A percentile compares a stretch with the other conserved stretches of the same genome.
phyloP scores from a whole-genome alignment of 352 stramenopile species.

The Phytophthora uliginosa region DNA sequence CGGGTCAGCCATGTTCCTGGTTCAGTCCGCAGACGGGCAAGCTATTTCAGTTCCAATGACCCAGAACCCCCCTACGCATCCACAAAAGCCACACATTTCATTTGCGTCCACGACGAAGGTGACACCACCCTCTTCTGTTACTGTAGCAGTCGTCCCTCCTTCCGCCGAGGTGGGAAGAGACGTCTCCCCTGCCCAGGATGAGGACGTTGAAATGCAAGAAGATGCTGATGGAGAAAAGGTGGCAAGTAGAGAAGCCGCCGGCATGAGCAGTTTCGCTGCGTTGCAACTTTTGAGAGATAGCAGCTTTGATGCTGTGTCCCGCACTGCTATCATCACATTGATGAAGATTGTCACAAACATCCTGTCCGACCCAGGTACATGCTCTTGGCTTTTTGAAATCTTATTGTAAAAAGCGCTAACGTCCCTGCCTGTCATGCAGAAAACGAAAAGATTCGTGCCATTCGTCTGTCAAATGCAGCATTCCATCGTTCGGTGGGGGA shows the following conservation, averaged over 20 bases:
- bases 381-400: not conserved
- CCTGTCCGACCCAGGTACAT: constrained; percentile 78
- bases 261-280: constrained; percentile 65
- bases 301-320: constrained; percentile 82
- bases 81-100: constrained; percentile 25
- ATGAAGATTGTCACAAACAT: constrained; percentile 92
- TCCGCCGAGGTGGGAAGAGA: not conserved
- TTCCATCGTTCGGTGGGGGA: constrained; percentile 80
- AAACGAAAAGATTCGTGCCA: constrained; percentile 87
- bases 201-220: constrained; percentile 70
- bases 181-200: constrained; percentile 1
- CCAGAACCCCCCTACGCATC: not conserved
- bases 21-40: constrained; percentile 44
- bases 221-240: constrained; percentile 2
- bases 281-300: constrained; percentile 80
- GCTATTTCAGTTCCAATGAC: constrained; percentile 4
- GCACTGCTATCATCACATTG: constrained; percentile 67
- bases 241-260: not conserved
- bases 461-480: constrained; percentile 78
- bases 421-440: constrained; percentile 40
- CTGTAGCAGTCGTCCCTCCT: not conserved
- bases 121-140: not conserved
- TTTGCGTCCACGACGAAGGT: constrained; percentile 14
- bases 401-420: not conserved
- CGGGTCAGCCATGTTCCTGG: constrained; percentile 88